These are phyloP conservation scores for Curvularia hawaiiensis DNA, from an alignment of 2,329 filamentous ascomycete genomes.

Conservation along the genomic window DNA sequence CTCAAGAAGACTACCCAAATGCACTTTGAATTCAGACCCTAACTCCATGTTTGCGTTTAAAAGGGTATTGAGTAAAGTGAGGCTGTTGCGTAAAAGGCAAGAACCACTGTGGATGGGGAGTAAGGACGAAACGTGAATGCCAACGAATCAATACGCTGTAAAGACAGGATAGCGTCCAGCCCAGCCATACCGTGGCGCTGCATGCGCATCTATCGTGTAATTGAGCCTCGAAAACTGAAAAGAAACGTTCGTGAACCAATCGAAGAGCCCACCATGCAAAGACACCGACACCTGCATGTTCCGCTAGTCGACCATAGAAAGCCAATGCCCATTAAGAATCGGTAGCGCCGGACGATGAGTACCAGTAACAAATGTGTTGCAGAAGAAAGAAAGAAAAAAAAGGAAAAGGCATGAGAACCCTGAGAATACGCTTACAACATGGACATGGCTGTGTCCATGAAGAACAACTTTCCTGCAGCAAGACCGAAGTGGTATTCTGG, in stretches of 20 bases:
- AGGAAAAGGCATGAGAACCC: conserved; percentile 7
- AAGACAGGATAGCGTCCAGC: conserved; percentile 38
- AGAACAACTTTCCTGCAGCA: conserved; percentile 25
- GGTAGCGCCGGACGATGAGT: conserved; percentile 39
- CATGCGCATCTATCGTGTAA: conserved; percentile 33
- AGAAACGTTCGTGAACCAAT: conserved; percentile 19
- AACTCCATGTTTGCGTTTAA: conserved; percentile 19
- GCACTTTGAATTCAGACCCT: conserved; percentile 6
- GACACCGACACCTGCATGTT: conserved; percentile 22
- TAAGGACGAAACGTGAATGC: conserved; percentile 25
- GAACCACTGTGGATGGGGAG: conserved; percentile 19
- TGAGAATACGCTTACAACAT: conserved; percentile 15
- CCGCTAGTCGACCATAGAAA: conserved; percentile 30
- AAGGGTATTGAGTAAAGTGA: conserved; percentile 11
- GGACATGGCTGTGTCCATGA: conserved; percentile 17
- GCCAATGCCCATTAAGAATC: conserved; percentile 32
- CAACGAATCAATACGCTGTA: conserved; percentile 29
- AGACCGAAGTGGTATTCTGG: conserved; percentile 19
- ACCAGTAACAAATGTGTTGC: conserved; percentile 5
- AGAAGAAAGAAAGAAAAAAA: background rate
- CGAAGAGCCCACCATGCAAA: conserved; percentile 34
- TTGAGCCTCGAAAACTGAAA: conserved; percentile 22
- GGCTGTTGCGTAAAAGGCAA: conserved; percentile 16
- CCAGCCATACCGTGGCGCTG: conserved; percentile 28
- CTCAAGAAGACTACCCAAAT: conserved; percentile 23